These are phyloP conservation scores for Dalbergia cochinchinensis DNA, from an alignment of 306 rosid species.

Conservation along the genomic window DNA sequence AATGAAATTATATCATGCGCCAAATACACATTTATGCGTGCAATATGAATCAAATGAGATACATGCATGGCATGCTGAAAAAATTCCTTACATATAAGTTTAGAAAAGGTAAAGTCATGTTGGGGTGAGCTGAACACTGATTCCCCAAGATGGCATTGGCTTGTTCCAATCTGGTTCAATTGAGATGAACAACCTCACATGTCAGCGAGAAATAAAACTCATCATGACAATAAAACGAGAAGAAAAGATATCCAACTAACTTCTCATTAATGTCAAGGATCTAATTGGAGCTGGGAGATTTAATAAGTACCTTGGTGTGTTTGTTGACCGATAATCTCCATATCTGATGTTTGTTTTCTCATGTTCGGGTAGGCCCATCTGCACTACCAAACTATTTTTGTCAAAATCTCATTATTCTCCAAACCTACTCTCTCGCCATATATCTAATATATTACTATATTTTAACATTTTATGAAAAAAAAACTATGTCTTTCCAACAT, in stretches of 20 bases:
- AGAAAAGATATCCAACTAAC: not conserved
- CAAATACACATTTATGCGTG: conserved; percentile 3
- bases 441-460: not conserved
- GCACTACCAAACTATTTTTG: conserved; percentile 38
- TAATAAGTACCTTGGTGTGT: conserved; percentile 61
- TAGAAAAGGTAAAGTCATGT: conserved; percentile 70
- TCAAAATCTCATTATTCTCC: conserved; percentile 37
- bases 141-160: conserved; percentile 56
- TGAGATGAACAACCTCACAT: not conserved
- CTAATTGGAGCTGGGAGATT: not conserved
- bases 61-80: not conserved
- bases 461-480: not conserved
- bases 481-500: not conserved
- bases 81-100: conserved; percentile 54
- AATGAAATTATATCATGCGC: not conserved
- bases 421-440: conserved; percentile 7
- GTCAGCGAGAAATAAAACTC: conserved; percentile 5
- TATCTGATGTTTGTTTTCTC: conserved; percentile 73
- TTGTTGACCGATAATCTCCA: conserved; percentile 68
- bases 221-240: not conserved
- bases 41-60: conserved; percentile 1
- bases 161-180: conserved; percentile 70
- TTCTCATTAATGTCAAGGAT: conserved; percentile 18
- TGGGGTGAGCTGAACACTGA: conserved; percentile 66
- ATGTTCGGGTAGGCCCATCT: conserved; percentile 77